Conservation (phyloP, 352 stramenopile genomes). For the Globisporangium paddicum region DNA sequence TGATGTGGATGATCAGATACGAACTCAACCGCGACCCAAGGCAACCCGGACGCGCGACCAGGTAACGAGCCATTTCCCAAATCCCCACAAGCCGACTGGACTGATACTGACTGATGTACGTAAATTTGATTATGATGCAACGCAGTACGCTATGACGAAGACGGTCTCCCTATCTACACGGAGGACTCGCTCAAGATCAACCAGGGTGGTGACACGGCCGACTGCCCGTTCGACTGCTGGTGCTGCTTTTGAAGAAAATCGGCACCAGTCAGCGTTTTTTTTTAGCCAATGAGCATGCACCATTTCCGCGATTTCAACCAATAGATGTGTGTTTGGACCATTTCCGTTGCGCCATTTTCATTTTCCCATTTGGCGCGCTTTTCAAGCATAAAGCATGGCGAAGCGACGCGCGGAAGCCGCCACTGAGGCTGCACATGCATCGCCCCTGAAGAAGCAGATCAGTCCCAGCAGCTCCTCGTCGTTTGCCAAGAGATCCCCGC, state of each 20-base stretch:
- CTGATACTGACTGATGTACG: conserved; percentile 2
- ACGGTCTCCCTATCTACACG: conserved; percentile 85
- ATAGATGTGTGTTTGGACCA: conserved; percentile 12
- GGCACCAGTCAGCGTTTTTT: conserved; percentile 11
- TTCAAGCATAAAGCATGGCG: conserved; percentile 4
- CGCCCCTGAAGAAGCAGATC: not conserved
- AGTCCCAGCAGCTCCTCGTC: not conserved
- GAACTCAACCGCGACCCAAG: conserved; percentile 54
- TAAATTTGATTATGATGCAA: not conserved
- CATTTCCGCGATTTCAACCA: conserved; percentile 2
- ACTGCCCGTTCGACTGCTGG: conserved; percentile 90
- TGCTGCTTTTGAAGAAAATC: conserved; percentile 73
- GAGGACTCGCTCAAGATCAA: conserved; percentile 80
- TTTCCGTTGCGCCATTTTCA: conserved; percentile 4
- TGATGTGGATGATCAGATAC: conserved; percentile 42
- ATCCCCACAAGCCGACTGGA: no score
- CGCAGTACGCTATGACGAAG: conserved; percentile 79
- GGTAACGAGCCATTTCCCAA: conserved; percentile 25
- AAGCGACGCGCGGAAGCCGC: conserved; percentile 6
- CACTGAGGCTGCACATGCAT: not conserved
- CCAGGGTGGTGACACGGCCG: conserved; percentile 74
- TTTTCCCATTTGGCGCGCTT: not conserved
- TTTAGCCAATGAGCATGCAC: conserved; percentile 18
- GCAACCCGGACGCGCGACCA: conserved; percentile 69
- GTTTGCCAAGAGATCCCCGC: not conserved